Conservation (phyloP, 1,284 basidiomycete species). For the Heterobasidion occidentale region DNA sequence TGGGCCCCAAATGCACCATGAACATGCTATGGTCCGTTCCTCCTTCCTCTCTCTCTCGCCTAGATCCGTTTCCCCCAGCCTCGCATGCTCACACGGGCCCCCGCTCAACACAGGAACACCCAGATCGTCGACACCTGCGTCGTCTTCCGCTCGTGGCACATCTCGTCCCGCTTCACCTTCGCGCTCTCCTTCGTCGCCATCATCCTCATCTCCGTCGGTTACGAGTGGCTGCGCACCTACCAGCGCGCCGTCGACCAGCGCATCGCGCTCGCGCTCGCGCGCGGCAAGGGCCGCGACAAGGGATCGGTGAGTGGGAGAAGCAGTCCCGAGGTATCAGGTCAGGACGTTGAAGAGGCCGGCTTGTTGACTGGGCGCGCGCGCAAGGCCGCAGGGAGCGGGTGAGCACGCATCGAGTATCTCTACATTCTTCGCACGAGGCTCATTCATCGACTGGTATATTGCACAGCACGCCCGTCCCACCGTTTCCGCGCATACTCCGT, state of each 20-base stretch:
- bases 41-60: conserved; percentile 7
- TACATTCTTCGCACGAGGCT: neutral
- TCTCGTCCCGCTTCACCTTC: conserved; percentile 47
- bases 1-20: conserved; percentile 47
- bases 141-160: conserved; percentile 70
- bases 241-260: conserved; percentile 48
- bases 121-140: conserved; percentile 69
- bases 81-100: neutral
- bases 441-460: conserved; percentile 1
- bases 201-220: conserved; percentile 56
- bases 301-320: conserved; percentile 33
- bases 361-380: conserved; percentile 40
- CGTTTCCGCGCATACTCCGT: conserved; percentile 42
- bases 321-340: conserved; percentile 23
- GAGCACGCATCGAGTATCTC: conserved; percentile 16
- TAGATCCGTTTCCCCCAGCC: neutral
- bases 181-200: conserved; percentile 56
- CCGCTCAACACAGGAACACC: conserved; percentile 46
- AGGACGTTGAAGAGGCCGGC: conserved; percentile 41
- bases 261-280: conserved; percentile 42
- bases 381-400: conserved; percentile 31
- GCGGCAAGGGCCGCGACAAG: conserved; percentile 34
- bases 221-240: conserved; percentile 65
- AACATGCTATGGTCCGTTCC: conserved; percentile 66
- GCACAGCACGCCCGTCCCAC: conserved; percentile 40